These are phyloP conservation scores for Salinomyces thailandicus DNA, from an alignment of 2,329 filamentous ascomycete species.

Conservation along the genomic window DNA sequence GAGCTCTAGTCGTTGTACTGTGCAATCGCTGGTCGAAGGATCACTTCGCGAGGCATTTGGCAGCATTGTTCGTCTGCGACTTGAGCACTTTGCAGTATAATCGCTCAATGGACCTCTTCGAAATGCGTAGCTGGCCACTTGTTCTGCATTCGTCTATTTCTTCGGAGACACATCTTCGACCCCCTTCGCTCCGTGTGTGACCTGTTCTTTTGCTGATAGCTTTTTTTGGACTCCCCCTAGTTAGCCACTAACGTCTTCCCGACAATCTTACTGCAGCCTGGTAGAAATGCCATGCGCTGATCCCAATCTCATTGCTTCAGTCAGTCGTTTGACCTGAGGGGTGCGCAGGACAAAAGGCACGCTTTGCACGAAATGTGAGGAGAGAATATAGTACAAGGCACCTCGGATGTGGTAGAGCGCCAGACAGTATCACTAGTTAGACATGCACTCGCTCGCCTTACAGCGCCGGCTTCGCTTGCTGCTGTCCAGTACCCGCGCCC, in stretches of 20 bases:
- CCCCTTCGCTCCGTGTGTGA: not conserved
- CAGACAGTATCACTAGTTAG: not conserved
- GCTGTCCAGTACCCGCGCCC: constrained; percentile 10
- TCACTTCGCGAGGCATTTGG: too few species aligned
- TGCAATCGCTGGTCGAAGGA: too few species aligned
- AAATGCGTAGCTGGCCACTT: too few species aligned
- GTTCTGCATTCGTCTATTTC: too few species aligned
- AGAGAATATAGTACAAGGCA: constrained; percentile 1
- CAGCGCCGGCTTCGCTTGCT: constrained; percentile 16
- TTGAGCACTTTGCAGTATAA: too few species aligned
- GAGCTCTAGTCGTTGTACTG: too few species aligned
- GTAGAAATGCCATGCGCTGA: not conserved
- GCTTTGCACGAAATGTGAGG: too few species aligned
- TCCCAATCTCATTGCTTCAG: not conserved
- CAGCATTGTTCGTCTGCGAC: too few species aligned
- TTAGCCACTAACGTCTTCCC: not conserved
- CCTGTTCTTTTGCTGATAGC: not conserved
- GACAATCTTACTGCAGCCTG: not conserved
- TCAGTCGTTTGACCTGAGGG: too few species aligned
- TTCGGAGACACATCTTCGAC: not conserved
- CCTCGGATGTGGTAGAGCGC: not conserved
- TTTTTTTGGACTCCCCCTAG: not conserved
- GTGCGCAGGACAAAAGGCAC: too few species aligned
- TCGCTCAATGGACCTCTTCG: too few species aligned
- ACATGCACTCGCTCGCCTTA: constrained; percentile 7